Evolutionary conservation across 2,329 filamentous ascomycete genomes (phyloP).

Genomic region (Alternaria consortialis): DNA sequence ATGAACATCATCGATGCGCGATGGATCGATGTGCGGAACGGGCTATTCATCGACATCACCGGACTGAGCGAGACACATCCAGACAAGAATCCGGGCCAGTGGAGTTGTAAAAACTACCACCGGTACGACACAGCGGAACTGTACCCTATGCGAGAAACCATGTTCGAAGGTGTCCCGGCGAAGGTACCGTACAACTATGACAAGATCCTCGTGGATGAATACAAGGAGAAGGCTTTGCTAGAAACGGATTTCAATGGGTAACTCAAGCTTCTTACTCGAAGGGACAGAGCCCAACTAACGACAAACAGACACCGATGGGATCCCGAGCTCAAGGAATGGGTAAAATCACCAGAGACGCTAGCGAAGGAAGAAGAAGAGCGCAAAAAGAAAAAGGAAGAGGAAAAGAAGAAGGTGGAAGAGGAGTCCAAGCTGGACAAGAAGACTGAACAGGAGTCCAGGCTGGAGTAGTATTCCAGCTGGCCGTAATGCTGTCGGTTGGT

Average conservation of each 20-base stretch:
- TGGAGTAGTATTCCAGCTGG: constrained; percentile 32
- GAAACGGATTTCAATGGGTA: constrained; percentile 70
- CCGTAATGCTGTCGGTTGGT: constrained; percentile 10
- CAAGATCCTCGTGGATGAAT: constrained; percentile 71
- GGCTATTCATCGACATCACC: constrained; percentile 86
- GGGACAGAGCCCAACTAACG: constrained; percentile 9
- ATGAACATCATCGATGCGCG: constrained; percentile 84
- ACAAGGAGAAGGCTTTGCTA: constrained; percentile 68
- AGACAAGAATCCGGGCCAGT: constrained; percentile 67
- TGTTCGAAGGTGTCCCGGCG: constrained; percentile 77
- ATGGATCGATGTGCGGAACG: constrained; percentile 80
- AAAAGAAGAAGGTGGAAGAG: constrained; percentile 14
- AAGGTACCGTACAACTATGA: constrained; percentile 75
- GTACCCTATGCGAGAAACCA: constrained; percentile 76
- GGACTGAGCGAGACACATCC: constrained; percentile 74
- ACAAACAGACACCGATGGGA: constrained; percentile 67
- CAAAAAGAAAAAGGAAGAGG: constrained; percentile 13
- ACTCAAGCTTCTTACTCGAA: background rate
- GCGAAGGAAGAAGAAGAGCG: constrained; percentile 23
- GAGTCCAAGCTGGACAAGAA: constrained; percentile 20
- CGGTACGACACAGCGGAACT: constrained; percentile 74
- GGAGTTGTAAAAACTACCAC: constrained; percentile 84
- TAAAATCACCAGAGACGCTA: constrained; percentile 51
- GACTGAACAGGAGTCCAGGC: constrained; percentile 20
- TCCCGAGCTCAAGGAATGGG: constrained; percentile 67